Evolutionary conservation across 2,329 filamentous ascomycete genomes (phyloP).

Genomic region (Aspergillus cejpii): DNA sequence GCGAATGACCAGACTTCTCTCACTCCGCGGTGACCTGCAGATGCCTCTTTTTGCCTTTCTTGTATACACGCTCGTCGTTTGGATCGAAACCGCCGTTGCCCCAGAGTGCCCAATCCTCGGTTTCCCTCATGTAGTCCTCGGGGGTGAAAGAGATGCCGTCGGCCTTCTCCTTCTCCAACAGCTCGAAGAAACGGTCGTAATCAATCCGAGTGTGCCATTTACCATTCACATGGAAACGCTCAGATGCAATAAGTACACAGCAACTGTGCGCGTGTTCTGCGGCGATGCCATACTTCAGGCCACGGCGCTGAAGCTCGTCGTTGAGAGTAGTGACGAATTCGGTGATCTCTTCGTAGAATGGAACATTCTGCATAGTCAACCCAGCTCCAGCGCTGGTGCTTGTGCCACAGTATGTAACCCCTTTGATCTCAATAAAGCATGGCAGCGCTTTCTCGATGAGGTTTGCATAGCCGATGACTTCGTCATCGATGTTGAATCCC

Average conservation of each 20-base stretch:
- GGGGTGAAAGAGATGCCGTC: slow-evolving; percentile 65
- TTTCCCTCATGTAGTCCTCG: slow-evolving; percentile 86
- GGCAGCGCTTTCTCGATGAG: slow-evolving; percentile 80
- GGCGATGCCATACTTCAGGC: slow-evolving; percentile 79
- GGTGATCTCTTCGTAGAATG: slow-evolving; percentile 85
- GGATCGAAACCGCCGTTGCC: slow-evolving; percentile 93
- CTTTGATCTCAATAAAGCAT: slow-evolving; percentile 92
- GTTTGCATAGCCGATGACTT: slow-evolving; percentile 81
- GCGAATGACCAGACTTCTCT: not conserved
- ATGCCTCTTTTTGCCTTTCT: slow-evolving; percentile 60
- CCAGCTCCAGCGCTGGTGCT: slow-evolving; percentile 76
- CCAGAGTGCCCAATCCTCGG: slow-evolving; percentile 91
- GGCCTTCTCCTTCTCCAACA: slow-evolving; percentile 58
- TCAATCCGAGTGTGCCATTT: slow-evolving; percentile 91
- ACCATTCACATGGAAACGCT: slow-evolving; percentile 66
- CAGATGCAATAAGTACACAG: slow-evolving; percentile 78
- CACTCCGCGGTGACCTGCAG: slow-evolving; percentile 2
- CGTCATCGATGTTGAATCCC: slow-evolving; percentile 95
- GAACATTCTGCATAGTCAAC: slow-evolving; percentile 94
- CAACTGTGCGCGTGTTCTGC: slow-evolving; percentile 95
- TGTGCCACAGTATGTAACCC: slow-evolving; percentile 94
- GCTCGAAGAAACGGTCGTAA: slow-evolving; percentile 79
- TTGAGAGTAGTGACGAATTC: slow-evolving; percentile 74
- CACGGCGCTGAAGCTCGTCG: slow-evolving; percentile 59
- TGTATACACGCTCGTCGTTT: slow-evolving; percentile 75